phyloP scores from a whole-genome alignment of 169 alveolate species.

The Plasmodium gaboni region DNA sequence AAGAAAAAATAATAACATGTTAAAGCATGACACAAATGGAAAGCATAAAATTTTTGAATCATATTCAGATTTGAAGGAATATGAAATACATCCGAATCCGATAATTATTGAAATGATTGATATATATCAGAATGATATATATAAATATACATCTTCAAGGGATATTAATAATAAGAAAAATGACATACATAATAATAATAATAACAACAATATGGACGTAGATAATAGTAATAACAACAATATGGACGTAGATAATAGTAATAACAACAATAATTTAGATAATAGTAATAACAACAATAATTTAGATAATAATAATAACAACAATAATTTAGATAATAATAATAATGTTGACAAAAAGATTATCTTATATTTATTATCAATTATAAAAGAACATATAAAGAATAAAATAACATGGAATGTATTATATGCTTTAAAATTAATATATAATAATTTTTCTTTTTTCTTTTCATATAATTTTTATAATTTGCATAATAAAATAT shows the following conservation, averaged over 20 bases:
- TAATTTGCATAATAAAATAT: constrained; percentile 38
- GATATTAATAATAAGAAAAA: no score
- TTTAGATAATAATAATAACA: not conserved
- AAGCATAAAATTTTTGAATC: constrained; percentile 2
- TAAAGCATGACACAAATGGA: not conserved
- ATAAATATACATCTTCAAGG: not conserved
- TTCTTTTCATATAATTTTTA: constrained; percentile 51
- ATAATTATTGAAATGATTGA: constrained; percentile 52
- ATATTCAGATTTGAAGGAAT: constrained; percentile 29
- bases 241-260: no score
- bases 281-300: no score
- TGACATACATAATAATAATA: no score
- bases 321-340: constrained; percentile 9
- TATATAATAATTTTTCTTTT: constrained; percentile 71
- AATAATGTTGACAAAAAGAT: constrained; percentile 65
- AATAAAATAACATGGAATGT: constrained; percentile 77
- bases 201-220: no score
- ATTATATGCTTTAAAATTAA: constrained; percentile 65
- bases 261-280: no score
- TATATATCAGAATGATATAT: constrained; percentile 15
- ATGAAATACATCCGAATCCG: constrained; percentile 3
- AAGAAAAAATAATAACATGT: constrained; percentile 11
- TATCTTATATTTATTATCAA: constrained; percentile 70
- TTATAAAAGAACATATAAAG: constrained; percentile 57
- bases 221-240: no score